phyloP scores from a whole-genome alignment of 768 basidiomycete species.

The Galerina sulciceps region DNA sequence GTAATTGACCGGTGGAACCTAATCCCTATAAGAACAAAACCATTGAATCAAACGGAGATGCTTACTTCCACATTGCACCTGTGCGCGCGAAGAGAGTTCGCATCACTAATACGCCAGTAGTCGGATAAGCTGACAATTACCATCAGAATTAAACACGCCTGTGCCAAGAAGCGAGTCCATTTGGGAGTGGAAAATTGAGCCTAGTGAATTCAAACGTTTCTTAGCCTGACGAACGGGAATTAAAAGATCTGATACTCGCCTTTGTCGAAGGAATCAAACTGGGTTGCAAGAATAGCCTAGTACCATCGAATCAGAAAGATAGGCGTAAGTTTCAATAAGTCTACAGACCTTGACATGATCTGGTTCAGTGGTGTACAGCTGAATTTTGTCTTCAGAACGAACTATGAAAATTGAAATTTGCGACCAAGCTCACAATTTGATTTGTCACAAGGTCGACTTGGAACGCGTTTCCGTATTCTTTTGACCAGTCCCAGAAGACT shows the following conservation, averaged over 20 bases:
- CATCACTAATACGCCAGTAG: neutral
- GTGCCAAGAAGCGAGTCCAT: slow-evolving; percentile 49
- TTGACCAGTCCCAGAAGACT: slow-evolving; percentile 23
- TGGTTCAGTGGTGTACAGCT: slow-evolving; percentile 50
- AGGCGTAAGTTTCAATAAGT: neutral
- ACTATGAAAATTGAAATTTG: neutral
- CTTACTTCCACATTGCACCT: slow-evolving; percentile 71
- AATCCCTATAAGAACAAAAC: neutral
- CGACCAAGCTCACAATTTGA: neutral
- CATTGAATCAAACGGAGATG: neutral
- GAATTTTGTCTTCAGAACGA: neutral
- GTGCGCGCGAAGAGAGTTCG: slow-evolving; percentile 16
- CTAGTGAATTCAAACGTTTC: slow-evolving; percentile 11
- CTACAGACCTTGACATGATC: slow-evolving; percentile 46
- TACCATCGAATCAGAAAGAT: neutral
- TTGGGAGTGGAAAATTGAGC: slow-evolving; percentile 28
- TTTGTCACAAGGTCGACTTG: slow-evolving; percentile 31
- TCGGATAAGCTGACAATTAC: slow-evolving; percentile 27
- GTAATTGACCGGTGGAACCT: slow-evolving; percentile 67
- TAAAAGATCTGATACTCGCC: slow-evolving; percentile 25
- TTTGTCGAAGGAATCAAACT: slow-evolving; percentile 53
- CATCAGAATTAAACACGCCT: slow-evolving; percentile 68
- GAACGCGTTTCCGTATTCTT: slow-evolving; percentile 36
- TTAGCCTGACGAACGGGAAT: neutral
- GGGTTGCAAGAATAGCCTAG: slow-evolving; percentile 50